Conservation (phyloP, 176 grass and related monocot genomes). For the Oryza meyeriana region DNA sequence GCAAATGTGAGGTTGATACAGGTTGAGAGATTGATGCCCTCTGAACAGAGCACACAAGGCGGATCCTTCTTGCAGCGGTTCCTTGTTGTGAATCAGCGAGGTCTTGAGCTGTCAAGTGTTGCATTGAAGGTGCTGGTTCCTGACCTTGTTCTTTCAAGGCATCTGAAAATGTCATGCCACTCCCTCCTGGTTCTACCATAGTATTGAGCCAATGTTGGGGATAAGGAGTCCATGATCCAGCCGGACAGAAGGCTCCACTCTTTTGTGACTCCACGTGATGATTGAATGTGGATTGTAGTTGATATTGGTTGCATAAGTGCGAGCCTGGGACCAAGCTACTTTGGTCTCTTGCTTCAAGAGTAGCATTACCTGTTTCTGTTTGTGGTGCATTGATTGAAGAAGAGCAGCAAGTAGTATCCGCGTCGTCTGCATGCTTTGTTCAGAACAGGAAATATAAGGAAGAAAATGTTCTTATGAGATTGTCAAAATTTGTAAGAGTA, state of each 20-base stretch:
- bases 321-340: neutral
- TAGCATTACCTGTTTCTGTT: neutral
- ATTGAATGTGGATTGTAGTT: neutral
- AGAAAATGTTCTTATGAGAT: neutral
- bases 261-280: slow-evolving; percentile 13
- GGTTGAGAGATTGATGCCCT: slow-evolving; percentile 15
- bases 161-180: slow-evolving; percentile 24
- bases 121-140: slow-evolving; percentile 1
- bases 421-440: slow-evolving; percentile 26
- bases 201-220: slow-evolving; percentile 19
- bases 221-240: slow-evolving; percentile 2
- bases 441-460: neutral
- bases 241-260: slow-evolving; percentile 3
- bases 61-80: slow-evolving; percentile 37
- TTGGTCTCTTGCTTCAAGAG: neutral
- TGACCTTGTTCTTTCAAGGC: slow-evolving; percentile 15
- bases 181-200: neutral
- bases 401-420: neutral
- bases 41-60: slow-evolving; percentile 27
- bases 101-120: neutral
- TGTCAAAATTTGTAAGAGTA: neutral
- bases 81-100: slow-evolving; percentile 18
- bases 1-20: neutral
- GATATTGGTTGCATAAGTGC: neutral
- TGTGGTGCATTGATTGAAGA: slow-evolving; percentile 11